These are phyloP conservation scores for Cytospora piceae DNA, from an alignment of 2,329 filamentous ascomycete genomes.

Conservation along the genomic window DNA sequence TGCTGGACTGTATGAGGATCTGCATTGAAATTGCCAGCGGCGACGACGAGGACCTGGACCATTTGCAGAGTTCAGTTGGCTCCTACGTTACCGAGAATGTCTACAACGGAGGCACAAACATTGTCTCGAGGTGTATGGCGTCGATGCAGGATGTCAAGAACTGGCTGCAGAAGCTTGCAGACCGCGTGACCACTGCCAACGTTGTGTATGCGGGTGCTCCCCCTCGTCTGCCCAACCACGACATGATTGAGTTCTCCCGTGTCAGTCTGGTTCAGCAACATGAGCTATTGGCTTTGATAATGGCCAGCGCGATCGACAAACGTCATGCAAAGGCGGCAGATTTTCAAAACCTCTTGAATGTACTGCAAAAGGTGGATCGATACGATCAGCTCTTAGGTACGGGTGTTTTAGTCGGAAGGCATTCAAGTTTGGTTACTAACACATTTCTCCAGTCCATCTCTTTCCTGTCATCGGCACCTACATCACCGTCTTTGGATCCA, in stretches of 20 bases:
- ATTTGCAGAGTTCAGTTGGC: constrained; percentile 54
- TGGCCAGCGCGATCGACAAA: constrained; percentile 77
- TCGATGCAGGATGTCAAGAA: constrained; percentile 76
- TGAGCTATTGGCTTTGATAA: constrained; percentile 80
- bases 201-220: constrained; percentile 70
- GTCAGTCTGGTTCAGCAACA: constrained; percentile 85
- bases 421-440: constrained; percentile 1
- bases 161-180: constrained; percentile 75
- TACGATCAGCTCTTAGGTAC: constrained; percentile 69
- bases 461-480: constrained; percentile 78
- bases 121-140: constrained; percentile 74
- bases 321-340: constrained; percentile 72
- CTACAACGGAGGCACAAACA: constrained; percentile 54
- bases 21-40: constrained; percentile 73
- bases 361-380: constrained; percentile 71
- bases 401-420: constrained; percentile 29
- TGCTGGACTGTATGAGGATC: constrained; percentile 82
- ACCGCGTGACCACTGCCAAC: constrained; percentile 75
- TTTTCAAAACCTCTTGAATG: constrained; percentile 71
- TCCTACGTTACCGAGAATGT: constrained; percentile 61
- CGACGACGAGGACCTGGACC: constrained; percentile 55
- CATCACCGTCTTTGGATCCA: constrained; percentile 77
- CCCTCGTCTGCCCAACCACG: constrained; percentile 61
- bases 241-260: constrained; percentile 80
- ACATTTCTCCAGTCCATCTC: constrained; percentile 66